These are phyloP conservation scores for Balakata baccata DNA, from an alignment of 345 rosid species.

Conservation along the genomic window DNA sequence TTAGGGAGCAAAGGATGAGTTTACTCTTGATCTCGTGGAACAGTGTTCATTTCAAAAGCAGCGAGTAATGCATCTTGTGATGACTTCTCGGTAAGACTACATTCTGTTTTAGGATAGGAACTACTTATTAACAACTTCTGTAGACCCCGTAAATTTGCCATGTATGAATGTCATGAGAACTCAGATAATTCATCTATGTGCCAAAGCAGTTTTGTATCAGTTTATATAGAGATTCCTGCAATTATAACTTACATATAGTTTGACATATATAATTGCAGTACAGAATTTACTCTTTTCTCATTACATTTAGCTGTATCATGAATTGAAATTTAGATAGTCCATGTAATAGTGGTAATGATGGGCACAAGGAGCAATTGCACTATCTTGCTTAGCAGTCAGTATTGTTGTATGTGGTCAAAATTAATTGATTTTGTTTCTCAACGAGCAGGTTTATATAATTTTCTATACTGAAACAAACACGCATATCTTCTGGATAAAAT, in stretches of 20 bases:
- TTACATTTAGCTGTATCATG: not conserved
- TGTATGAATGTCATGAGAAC: not conserved
- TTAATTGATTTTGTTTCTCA: not conserved
- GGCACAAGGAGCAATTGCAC: not conserved
- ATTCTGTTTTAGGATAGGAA: not conserved
- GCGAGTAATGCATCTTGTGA: conserved; percentile 82
- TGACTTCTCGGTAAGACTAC: conserved; percentile 68
- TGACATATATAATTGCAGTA: not conserved
- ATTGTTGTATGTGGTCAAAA: not conserved
- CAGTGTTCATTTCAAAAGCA: conserved; percentile 99
- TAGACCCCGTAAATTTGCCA: not conserved
- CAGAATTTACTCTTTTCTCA: not conserved
- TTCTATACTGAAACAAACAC: not conserved
- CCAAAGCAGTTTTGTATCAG: not conserved
- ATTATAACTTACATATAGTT: not conserved
- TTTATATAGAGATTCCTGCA: not conserved
- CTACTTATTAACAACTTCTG: conserved; percentile 6
- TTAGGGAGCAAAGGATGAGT: conserved; percentile 85
- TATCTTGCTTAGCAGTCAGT: not conserved
- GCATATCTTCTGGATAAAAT: not conserved
- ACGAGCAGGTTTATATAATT: not conserved
- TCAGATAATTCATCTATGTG: not conserved
- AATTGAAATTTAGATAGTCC: not conserved
- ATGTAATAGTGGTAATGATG: not conserved
- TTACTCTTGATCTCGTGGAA: conserved; percentile 98